A percentile compares a stretch with the other conserved stretches of the same genome.
phyloP scores from a whole-genome alignment of 352 stramenopile genomes.

The Saprolegnia diclina region DNA sequence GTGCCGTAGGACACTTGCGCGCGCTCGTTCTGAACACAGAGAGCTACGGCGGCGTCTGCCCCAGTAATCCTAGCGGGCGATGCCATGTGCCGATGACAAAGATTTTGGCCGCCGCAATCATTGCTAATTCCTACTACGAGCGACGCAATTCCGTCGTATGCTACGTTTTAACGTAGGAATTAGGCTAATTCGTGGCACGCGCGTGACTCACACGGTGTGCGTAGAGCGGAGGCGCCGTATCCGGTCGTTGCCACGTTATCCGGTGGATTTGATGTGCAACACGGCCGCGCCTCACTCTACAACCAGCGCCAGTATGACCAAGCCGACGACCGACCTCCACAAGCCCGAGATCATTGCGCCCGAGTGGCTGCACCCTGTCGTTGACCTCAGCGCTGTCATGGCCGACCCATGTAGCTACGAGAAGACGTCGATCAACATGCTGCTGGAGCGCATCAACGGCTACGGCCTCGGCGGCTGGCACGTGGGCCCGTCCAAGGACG shows the following conservation, averaged over 20 bases:
- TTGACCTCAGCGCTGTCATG: constrained; percentile 8
- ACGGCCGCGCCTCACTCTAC: background rate
- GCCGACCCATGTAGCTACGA: constrained; percentile 3
- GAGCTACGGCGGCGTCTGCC: too few relatives aligned
- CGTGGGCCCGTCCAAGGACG: constrained; percentile 54
- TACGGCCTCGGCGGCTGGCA: constrained; percentile 62
- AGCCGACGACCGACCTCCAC: background rate
- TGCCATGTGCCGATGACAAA: too few relatives aligned
- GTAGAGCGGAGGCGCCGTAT: too few relatives aligned
- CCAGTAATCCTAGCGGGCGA: too few relatives aligned
- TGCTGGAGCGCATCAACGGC: constrained; percentile 53
- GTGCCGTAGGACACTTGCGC: too few relatives aligned
- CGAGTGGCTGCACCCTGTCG: constrained; percentile 19
- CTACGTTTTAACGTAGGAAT: too few relatives aligned
- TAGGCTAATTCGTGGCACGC: too few relatives aligned
- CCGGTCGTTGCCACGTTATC: background rate
- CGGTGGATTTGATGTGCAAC: background rate
- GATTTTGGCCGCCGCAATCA: too few relatives aligned
- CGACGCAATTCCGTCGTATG: too few relatives aligned
- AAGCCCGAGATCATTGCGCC: constrained; percentile 3
- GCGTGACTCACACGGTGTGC: too few relatives aligned
- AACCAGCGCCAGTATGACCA: background rate
- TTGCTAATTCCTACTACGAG: too few relatives aligned
- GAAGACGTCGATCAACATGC: constrained; percentile 14
- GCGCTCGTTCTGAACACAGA: too few relatives aligned